Base-by-base conservation (phyloP, 768 basidiomycete genomes). In the Hygrophoropsis aurantiaca region DNA sequence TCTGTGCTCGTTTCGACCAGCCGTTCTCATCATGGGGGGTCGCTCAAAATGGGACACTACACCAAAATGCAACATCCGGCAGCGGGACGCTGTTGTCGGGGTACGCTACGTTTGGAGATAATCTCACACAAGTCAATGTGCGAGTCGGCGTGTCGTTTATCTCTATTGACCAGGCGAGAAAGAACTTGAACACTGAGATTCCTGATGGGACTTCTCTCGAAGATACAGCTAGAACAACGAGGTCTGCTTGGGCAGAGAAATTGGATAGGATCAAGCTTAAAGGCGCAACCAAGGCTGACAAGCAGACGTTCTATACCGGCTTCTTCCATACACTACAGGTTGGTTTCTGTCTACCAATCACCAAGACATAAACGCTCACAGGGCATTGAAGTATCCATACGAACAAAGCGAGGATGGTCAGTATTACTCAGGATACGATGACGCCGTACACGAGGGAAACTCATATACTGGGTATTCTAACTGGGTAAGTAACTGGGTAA, bases 381-480 rank as follows among this genome's bases (percentile, higher is more conserved):
- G 53, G 20, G 44, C 44, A 4, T 42, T 57, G 0, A 63, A 90
- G 80, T 90, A 88, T 53, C 90, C 90, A 0, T 85, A 84, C 55
- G 87, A 90, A 58, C 79, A 86, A 49, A 71, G 75, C 51, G 89
- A 91, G 60, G 68, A 75, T 32, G 78, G 78, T 3, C 60, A 57
- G 6, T 90, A 91, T 61, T 92, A 85, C 62, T 90, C 88, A 5
- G 90, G 80, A 1, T 90, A 91, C 49, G 83, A 87, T 46, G 79
- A 85, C 42, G 49, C 64, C 5, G 65, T 90, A 0, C 85, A 88
- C 40, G 59, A 75, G 23, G 81, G 84, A 15, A 67, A 70, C n/a
- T 88, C 85, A 0, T 90, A 90, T 55, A 87, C 82, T 0, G 88
- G 87, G 1, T 90, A 90, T 58, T 88, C 87, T 0, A 87, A 82